Evolutionary conservation across 768 basidiomycete species (phyloP).

Genomic region (Tylopilus rubrobrunneus): DNA sequence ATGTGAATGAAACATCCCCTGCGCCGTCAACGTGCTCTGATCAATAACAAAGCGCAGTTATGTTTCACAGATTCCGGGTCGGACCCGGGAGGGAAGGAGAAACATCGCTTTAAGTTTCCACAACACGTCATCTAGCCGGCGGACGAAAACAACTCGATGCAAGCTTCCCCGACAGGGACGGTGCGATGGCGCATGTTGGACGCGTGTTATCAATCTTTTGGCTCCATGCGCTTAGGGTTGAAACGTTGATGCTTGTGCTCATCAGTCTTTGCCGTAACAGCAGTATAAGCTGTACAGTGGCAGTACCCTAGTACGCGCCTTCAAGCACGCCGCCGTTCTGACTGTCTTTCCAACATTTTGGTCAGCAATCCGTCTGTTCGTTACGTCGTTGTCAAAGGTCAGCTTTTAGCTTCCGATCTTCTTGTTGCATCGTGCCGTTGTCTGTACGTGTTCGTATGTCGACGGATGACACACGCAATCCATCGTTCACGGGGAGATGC

Average conservation of each 20-base stretch:
- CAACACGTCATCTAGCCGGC: background rate
- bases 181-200: background rate
- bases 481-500: background rate
- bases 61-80: background rate
- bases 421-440: background rate
- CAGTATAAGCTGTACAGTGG: background rate
- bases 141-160: background rate
- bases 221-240: background rate
- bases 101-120: background rate
- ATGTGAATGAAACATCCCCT: background rate
- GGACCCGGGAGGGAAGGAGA: background rate
- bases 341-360: background rate
- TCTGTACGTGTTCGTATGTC: background rate
- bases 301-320: background rate
- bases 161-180: slow-evolving; percentile 1
- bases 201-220: background rate
- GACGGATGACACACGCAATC: background rate
- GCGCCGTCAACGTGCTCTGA: background rate
- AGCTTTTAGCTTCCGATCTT: background rate
- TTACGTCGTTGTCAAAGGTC: background rate
- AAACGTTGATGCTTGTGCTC: background rate
- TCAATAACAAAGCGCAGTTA: background rate
- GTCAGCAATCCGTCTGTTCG: background rate
- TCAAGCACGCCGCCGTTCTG: background rate
- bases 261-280: background rate